Evolutionary conservation across 2,329 filamentous ascomycete species (phyloP).

Genomic region (Trichophyton benhamiae): DNA sequence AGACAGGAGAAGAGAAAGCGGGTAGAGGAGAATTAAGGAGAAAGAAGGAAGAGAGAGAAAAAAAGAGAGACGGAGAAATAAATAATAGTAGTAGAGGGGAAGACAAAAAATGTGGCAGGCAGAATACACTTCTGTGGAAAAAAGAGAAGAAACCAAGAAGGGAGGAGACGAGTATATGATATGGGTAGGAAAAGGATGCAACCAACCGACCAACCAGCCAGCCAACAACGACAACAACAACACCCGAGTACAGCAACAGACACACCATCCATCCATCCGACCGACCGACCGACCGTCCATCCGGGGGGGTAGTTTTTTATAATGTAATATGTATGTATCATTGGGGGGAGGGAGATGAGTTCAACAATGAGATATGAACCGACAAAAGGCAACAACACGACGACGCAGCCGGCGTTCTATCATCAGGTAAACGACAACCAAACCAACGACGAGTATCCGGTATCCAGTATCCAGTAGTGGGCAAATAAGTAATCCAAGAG

Average conservation of each 20-base stretch:
- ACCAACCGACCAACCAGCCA: not conserved
- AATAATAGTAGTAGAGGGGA: not conserved
- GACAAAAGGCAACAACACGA: not conserved
- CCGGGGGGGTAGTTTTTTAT: not conserved
- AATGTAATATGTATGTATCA: not conserved
- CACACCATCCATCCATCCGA: constrained; percentile 1
- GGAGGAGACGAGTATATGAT: too few species aligned
- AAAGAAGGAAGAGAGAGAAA: not conserved
- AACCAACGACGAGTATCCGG: not conserved
- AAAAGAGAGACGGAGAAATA: not conserved
- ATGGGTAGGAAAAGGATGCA: not conserved
- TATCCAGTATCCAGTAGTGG: not conserved
- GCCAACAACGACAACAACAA: not conserved
- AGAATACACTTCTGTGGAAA: constrained; percentile 1
- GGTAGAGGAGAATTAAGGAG: too few species aligned
- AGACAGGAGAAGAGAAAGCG: not conserved
- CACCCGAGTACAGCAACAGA: not conserved
- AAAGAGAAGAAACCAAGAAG: not conserved
- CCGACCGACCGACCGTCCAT: not conserved
- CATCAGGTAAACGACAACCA: not conserved
- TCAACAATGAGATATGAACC: not conserved
- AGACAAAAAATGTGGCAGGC: not conserved
- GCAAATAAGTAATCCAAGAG: not conserved
- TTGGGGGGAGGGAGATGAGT: not conserved
- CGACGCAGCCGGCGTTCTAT: constrained; percentile 2